Evolutionary conservation across 306 rosid genomes (phyloP), one percentile per base, ranked within the genome.

Genomic region (Rosa multiflora): DNA sequence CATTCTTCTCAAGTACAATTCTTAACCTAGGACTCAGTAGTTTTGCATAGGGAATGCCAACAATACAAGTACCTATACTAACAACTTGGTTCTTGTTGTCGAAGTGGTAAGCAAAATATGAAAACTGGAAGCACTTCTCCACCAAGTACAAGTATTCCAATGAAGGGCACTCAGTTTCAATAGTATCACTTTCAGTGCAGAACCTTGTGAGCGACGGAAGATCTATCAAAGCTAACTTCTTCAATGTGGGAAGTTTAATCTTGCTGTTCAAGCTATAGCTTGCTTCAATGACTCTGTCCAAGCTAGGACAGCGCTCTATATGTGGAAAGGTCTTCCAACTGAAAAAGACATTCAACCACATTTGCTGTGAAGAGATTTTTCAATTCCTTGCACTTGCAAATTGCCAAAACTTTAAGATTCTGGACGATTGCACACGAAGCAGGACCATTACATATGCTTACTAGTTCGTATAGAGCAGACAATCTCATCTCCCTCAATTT

Each of bases 281-380:
- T n/a, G n/a, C n/a, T n/a, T n/a, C 39, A 47, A 76, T 76, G 26
- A 76, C 51, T 18, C 32, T 72, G 11, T 44, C 72, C 62, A 76
- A 62, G 18, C 17, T 18, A 4, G 37, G 14, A 15, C 80, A 77
- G 11, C 61, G 66, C 67, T 77, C 80, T n/a, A 67, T n/a, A n/a
- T n/a, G n/a, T 21, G 37, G 39, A 77, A 8, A 77, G 74, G 4
- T 77, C 74, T 39, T 77, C 80, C 48, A 77, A 51, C 10, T 67
- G 74, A 46, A 37, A 47, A 7, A 77, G 49, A 35, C 67, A 35
- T 51, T 49, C 62, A n/a, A 11, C 20, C 14, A 77, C 5, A 5
- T 63, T 2, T 8, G n/a, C 14, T 5, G 80, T 29, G 74, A 77
- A 77, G 10, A 75, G 29, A 40, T 39, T 8, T 21, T 21, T 75